These are phyloP conservation scores for Zalerion maritima DNA, from an alignment of 495 filamentous ascomycete species.

Conservation along the genomic window DNA sequence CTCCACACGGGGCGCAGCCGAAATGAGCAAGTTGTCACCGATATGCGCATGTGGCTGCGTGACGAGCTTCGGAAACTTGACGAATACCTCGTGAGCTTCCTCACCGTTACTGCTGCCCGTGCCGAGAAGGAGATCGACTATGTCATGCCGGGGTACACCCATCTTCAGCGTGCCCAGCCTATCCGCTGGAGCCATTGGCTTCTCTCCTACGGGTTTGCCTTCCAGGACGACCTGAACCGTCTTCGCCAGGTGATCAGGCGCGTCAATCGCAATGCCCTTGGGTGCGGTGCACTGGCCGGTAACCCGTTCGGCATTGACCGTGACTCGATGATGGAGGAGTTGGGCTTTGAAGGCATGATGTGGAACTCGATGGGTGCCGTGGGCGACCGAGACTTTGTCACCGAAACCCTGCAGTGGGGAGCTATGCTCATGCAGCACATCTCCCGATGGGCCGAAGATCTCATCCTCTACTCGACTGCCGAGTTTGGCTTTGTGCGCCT, in stretches of 20 bases:
- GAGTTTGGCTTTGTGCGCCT: conserved; percentile 76
- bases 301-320: conserved; percentile 86
- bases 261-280: conserved; percentile 68
- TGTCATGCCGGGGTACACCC: conserved; percentile 67
- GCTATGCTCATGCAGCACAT: conserved; percentile 75
- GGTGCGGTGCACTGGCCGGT: conserved; percentile 77
- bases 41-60: conserved; percentile 85
- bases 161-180: conserved; percentile 83
- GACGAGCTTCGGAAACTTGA: conserved; percentile 64
- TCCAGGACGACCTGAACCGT: conserved; percentile 64
- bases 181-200: conserved; percentile 84
- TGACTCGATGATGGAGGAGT: conserved; percentile 73
- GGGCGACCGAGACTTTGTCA: conserved; percentile 75
- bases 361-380: conserved; percentile 78
- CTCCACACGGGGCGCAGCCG: conserved; percentile 83
- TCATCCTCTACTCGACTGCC: conserved; percentile 72
- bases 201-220: conserved; percentile 61
- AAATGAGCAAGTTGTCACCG: conserved; percentile 89
- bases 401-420: conserved; percentile 86
- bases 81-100: conserved; percentile 47
- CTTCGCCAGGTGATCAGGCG: conserved; percentile 59
- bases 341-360: conserved; percentile 70
- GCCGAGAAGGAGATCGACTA: conserved; percentile 59
- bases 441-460: conserved; percentile 73
- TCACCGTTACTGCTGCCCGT: conserved; percentile 55